Evolutionary conservation across 441 rosid species (phyloP).

Genomic region (Dalechampia spathulata): DNA sequence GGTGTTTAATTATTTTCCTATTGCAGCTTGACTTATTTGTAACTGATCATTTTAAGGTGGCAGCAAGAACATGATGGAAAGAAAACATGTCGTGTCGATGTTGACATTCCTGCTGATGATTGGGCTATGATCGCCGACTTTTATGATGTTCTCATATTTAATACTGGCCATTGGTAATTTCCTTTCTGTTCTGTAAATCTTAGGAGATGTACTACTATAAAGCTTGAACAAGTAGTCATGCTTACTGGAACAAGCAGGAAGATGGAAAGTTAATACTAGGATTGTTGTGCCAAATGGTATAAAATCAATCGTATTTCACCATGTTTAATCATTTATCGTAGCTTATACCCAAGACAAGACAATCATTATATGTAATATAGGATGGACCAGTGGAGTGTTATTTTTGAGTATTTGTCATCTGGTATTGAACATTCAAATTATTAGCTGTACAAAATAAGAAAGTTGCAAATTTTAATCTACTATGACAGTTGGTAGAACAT

Average conservation of each 20-base stretch:
- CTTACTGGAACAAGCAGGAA: not conserved
- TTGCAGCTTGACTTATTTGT: slow-evolving; percentile 11
- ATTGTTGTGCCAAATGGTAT: no score
- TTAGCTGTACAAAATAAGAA: not conserved
- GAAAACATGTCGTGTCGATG: slow-evolving; percentile 72
- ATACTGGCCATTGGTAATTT: slow-evolving; percentile 91
- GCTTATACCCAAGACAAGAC: no score
- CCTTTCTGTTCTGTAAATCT: not conserved
- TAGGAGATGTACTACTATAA: not conserved
- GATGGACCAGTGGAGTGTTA: no score
- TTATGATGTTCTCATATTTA: slow-evolving; percentile 76
- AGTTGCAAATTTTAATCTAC: not conserved
- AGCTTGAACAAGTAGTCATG: not conserved
- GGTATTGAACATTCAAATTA: not conserved
- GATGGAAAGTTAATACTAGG: no score
- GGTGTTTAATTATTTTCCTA: not conserved
- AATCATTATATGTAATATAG: no score
- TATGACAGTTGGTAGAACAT: no score
- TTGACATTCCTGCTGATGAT: slow-evolving; percentile 79
- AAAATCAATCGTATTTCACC: no score
- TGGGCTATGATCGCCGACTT: slow-evolving; percentile 62
- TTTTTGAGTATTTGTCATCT: not conserved
- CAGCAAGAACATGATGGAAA: slow-evolving; percentile 54
- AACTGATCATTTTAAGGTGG: slow-evolving; percentile 68
- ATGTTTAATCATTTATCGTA: no score